Percentiles rank a stretch among this genome's conserved stretches.
These are phyloP conservation scores for Geosmithia putterillii DNA, from an alignment of 2,329 filamentous ascomycete genomes.

Conservation along the genomic window DNA sequence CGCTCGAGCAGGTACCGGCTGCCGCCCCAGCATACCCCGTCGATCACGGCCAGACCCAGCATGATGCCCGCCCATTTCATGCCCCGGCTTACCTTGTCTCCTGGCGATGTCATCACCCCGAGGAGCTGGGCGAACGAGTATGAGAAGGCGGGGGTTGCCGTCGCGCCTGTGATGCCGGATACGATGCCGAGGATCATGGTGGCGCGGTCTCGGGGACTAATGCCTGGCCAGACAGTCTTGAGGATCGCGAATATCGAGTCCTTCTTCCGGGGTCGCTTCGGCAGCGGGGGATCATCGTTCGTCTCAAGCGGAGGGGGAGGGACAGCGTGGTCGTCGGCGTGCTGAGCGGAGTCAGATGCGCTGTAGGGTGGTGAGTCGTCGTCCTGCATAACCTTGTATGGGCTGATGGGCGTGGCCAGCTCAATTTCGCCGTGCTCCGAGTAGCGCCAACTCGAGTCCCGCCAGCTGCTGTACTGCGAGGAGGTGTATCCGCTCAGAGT, in stretches of 20 bases:
- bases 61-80: constrained; percentile 60
- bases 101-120: constrained; percentile 49
- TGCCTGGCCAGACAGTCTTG: constrained; percentile 55
- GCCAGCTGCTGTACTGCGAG: background rate
- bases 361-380: too few relatives aligned
- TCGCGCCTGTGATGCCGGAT: constrained; percentile 51
- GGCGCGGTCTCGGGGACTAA: constrained; percentile 37
- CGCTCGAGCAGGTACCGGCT: constrained; percentile 62
- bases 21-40: constrained; percentile 52
- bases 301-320: background rate
- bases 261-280: constrained; percentile 1
- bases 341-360: too few relatives aligned
- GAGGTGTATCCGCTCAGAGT: background rate
- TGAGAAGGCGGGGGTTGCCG: constrained; percentile 61
- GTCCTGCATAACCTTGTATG: background rate
- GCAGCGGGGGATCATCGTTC: background rate
- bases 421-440: too few relatives aligned
- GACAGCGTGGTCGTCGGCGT: background rate
- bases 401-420: too few relatives aligned
- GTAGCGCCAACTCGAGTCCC: too few relatives aligned
- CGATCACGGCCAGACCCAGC: constrained; percentile 52
- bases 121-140: constrained; percentile 65
- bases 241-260: constrained; percentile 13
- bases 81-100: constrained; percentile 34
- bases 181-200: constrained; percentile 48